These are phyloP conservation scores for Sporothrix euskadiensis DNA, from an alignment of 2,329 filamentous ascomycete genomes.

Conservation along the genomic window DNA sequence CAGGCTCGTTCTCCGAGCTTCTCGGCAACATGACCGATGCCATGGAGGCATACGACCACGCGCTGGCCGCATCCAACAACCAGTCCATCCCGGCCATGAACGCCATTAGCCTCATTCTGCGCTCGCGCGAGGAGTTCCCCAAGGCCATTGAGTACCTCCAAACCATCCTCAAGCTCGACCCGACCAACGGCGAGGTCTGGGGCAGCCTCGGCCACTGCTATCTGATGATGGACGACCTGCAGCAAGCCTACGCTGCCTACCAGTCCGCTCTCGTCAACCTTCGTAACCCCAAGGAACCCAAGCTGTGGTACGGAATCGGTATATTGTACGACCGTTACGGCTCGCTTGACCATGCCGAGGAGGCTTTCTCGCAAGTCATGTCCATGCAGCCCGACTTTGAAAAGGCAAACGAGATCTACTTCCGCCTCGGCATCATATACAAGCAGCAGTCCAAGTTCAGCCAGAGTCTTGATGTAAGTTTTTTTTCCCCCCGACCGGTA, in stretches of 20 bases:
- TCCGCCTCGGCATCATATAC: conserved; percentile 98
- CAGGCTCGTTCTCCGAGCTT: conserved; percentile 82
- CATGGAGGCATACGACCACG: conserved; percentile 86
- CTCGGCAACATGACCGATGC: conserved; percentile 88
- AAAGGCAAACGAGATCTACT: conserved; percentile 99
- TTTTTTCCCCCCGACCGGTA: not conserved
- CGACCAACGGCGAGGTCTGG: conserved; percentile 91
- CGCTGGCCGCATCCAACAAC: conserved; percentile 74
- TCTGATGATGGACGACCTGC: conserved; percentile 97
- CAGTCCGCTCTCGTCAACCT: conserved; percentile 93
- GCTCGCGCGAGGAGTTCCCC: conserved; percentile 88
- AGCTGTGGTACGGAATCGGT: conserved; percentile 98
- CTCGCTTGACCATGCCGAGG: conserved; percentile 93
- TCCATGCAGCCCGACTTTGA: conserved; percentile 96
- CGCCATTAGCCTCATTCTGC: conserved; percentile 85
- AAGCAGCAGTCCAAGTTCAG: conserved; percentile 95
- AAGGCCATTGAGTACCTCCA: conserved; percentile 93
- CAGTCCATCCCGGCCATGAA: conserved; percentile 92
- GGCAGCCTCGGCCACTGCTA: conserved; percentile 97
- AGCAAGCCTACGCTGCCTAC: conserved; percentile 95
- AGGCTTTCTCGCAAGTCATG: conserved; percentile 98
- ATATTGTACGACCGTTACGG: conserved; percentile 97
- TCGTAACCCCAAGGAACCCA: conserved; percentile 92
- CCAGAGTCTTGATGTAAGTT: conserved; percentile 81
- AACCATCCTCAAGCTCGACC: conserved; percentile 86